These are phyloP conservation scores for Calonectria hawksworthii DNA, from an alignment of 2,329 filamentous ascomycete genomes.

Conservation along the genomic window DNA sequence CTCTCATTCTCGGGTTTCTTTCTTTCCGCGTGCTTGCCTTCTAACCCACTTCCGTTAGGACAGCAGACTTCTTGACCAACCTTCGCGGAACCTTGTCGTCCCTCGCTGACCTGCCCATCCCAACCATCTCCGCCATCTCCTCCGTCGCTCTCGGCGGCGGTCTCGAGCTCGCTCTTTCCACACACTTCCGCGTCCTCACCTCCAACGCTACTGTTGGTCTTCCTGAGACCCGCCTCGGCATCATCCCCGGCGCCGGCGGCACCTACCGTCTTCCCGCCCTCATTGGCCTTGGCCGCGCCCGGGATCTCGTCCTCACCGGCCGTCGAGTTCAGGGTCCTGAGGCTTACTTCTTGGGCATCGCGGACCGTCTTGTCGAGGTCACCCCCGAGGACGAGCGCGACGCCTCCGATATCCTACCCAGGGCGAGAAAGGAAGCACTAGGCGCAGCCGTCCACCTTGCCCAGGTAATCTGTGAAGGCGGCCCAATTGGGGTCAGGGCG, in stretches of 20 bases:
- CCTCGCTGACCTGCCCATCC: constrained; percentile 83
- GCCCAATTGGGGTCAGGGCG: constrained; percentile 84
- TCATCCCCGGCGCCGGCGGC: constrained; percentile 94
- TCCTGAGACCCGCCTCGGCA: constrained; percentile 92
- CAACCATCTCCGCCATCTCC: constrained; percentile 89
- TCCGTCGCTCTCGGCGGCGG: constrained; percentile 92
- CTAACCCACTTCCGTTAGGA: constrained; percentile 65
- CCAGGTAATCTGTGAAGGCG: constrained; percentile 89
- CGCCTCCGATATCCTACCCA: constrained; percentile 61
- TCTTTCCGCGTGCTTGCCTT: neutral
- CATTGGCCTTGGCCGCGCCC: constrained; percentile 84
- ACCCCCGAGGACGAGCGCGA: constrained; percentile 67
- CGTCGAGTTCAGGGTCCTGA: constrained; percentile 86
- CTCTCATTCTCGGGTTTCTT: neutral
- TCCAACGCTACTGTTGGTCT: constrained; percentile 84
- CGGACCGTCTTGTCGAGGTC: constrained; percentile 90
- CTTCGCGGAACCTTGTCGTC: constrained; percentile 83
- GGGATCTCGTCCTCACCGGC: constrained; percentile 91
- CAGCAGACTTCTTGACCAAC: constrained; percentile 80
- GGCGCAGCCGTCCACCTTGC: constrained; percentile 84
- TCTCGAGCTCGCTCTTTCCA: constrained; percentile 91
- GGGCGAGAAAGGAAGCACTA: constrained; percentile 77
- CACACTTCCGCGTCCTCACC: constrained; percentile 88
- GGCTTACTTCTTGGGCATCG: constrained; percentile 92
- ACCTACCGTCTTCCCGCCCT: constrained; percentile 88